Evolutionary conservation across 139 green algal species (phyloP).

Genomic region (Coelastrella sp.): DNA sequence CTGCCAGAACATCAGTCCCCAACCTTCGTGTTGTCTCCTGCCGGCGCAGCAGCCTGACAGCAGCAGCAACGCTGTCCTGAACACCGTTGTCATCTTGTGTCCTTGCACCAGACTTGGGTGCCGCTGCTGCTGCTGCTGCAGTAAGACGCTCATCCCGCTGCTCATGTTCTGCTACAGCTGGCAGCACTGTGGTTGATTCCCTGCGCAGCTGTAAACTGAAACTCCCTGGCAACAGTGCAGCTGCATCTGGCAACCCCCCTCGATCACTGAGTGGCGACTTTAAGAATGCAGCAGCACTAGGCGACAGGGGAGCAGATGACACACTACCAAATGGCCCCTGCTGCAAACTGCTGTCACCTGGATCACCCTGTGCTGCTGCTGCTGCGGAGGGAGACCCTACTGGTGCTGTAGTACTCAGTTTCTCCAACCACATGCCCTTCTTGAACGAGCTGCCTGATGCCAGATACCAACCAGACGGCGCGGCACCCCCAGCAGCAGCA

Average conservation of each 20-base stretch:
- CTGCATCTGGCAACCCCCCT: neutral
- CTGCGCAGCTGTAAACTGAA: constrained; percentile 38
- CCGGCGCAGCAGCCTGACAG: neutral
- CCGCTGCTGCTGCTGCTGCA: constrained; percentile 32
- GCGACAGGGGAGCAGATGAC: neutral
- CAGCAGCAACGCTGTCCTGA: neutral
- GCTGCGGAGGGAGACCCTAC: neutral
- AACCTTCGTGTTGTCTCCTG: constrained; percentile 5
- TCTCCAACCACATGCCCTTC: constrained; percentile 38
- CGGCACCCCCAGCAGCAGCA: neutral
- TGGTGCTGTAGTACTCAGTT: neutral
- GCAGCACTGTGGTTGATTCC: neutral
- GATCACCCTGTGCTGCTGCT: neutral
- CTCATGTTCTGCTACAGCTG: constrained; percentile 24
- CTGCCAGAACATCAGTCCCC: constrained; percentile 30
- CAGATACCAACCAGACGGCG: constrained; percentile 25
- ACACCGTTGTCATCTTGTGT: neutral
- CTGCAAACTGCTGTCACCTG: constrained; percentile 3
- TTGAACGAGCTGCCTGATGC: constrained; percentile 35
- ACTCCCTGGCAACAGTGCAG: neutral
- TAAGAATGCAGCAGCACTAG: neutral
- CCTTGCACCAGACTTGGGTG: neutral
- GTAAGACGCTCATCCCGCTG: neutral
- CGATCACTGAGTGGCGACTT: neutral
- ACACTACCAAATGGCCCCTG: neutral